Evolutionary conservation across 495 filamentous ascomycete genomes (phyloP).

Genomic region (Hypoxylon lienhwacheense): DNA sequence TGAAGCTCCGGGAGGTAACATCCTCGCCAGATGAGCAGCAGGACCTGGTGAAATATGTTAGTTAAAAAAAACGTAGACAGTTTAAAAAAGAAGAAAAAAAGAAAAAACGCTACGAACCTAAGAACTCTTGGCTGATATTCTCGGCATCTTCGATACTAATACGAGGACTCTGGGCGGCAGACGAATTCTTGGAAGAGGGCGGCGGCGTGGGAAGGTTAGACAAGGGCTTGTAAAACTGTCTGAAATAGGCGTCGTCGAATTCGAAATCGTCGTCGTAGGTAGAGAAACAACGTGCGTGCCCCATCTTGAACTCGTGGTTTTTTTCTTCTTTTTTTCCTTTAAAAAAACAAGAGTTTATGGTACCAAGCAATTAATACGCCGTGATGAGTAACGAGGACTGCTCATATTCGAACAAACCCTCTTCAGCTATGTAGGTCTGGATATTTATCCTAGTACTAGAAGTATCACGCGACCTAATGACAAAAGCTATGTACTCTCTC

Average conservation of each 20-base stretch:
- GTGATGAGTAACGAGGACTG: conserved; percentile 19
- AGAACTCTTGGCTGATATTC: conserved; percentile 43
- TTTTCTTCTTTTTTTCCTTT: conserved; percentile 1
- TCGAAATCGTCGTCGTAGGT: conserved; percentile 51
- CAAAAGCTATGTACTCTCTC: too few species aligned
- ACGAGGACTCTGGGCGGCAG: conserved; percentile 44
- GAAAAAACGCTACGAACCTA: conserved; percentile 45
- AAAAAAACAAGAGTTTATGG: conserved; percentile 19
- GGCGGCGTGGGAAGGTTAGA: conserved; percentile 64
- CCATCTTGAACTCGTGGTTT: conserved; percentile 27
- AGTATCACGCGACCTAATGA: conserved; percentile 36
- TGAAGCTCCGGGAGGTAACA: conserved; percentile 56
- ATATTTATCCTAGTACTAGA: conserved; percentile 25
- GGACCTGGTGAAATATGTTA: conserved; percentile 47
- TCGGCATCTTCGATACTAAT: conserved; percentile 48
- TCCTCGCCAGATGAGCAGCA: conserved; percentile 57
- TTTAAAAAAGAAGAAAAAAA: too few species aligned
- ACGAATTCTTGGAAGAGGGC: conserved; percentile 49
- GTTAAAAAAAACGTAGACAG: conserved; percentile 10
- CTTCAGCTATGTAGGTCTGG: too few species aligned
- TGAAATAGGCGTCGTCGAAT: conserved; percentile 58
- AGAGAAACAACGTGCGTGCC: conserved; percentile 39
- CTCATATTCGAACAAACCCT: conserved; percentile 35
- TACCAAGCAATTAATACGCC: conserved; percentile 26
- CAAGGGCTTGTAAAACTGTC: conserved; percentile 59